These are phyloP conservation scores for Fusarium concolor DNA, from an alignment of 2,329 filamentous ascomycete genomes.

Conservation along the genomic window DNA sequence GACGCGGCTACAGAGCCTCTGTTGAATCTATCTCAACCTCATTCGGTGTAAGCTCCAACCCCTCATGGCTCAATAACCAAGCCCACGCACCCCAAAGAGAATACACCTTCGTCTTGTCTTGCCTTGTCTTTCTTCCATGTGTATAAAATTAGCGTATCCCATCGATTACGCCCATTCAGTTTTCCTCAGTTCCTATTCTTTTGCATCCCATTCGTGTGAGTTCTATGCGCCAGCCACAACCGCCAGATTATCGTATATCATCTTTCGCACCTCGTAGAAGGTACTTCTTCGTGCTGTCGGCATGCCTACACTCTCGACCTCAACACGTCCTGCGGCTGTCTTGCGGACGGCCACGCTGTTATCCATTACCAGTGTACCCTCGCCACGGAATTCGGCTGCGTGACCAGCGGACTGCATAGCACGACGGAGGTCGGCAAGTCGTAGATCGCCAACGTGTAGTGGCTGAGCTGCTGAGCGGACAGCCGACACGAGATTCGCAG, in stretches of 20 bases:
- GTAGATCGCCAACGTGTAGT: conserved; percentile 92
- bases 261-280: conserved; percentile 88
- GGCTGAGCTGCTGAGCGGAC: conserved; percentile 84
- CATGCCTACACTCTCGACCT: conserved; percentile 80
- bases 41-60: conserved; percentile 1
- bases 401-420: conserved; percentile 86
- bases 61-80: conserved; percentile 17
- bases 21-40: conserved; percentile 19
- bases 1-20: conserved; percentile 4
- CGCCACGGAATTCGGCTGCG: conserved; percentile 90
- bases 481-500: conserved; percentile 73
- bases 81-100: conserved; percentile 12
- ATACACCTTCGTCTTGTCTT: conserved; percentile 22
- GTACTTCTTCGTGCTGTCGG: conserved; percentile 64
- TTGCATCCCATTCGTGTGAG: background rate
- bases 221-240: conserved; percentile 80
- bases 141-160: conserved; percentile 25
- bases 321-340: conserved; percentile 85
- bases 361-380: conserved; percentile 91
- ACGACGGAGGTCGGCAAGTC: conserved; percentile 86
- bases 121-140: conserved; percentile 2
- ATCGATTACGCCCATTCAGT: conserved; percentile 22
- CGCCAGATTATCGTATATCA: conserved; percentile 93
- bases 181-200: background rate
- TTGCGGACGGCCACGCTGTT: conserved; percentile 90